Evolutionary conservation across 2,329 filamentous ascomycete genomes (phyloP).

Genomic region (Aspergillus japonicus): DNA sequence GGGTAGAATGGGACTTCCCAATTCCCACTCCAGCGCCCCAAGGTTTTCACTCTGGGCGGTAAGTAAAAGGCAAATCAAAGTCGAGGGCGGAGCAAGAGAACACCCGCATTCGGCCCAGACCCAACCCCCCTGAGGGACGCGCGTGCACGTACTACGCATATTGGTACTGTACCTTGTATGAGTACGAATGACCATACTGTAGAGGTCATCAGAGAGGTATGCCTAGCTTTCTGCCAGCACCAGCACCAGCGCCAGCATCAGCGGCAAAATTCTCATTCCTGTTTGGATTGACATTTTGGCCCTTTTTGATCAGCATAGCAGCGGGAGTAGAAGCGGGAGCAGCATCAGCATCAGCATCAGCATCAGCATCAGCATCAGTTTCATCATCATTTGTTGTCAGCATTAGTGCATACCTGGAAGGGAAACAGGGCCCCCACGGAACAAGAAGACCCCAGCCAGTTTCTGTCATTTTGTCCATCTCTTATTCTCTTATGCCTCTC

Average conservation of each 20-base stretch:
- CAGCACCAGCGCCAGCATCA: too few relatives aligned
- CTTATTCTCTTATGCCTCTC: not conserved
- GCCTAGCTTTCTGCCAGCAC: too few relatives aligned
- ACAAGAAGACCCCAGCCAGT: not conserved
- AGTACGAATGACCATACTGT: too few relatives aligned
- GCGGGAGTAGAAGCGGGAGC: not conserved
- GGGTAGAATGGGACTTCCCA: slow-evolving; percentile 1
- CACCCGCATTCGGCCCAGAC: slow-evolving; percentile 20
- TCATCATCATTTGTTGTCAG: not conserved
- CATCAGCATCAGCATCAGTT: too few relatives aligned
- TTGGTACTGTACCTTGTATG: too few relatives aligned
- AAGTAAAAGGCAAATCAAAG: slow-evolving; percentile 15
- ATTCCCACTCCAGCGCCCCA: not conserved
- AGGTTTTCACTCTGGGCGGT: slow-evolving; percentile 10
- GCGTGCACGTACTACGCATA: slow-evolving; percentile 16
- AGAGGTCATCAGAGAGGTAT: too few relatives aligned
- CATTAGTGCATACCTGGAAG: not conserved
- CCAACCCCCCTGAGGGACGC: slow-evolving; percentile 23
- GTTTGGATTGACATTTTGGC: not conserved
- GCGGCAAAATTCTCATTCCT: too few relatives aligned
- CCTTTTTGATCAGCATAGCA: not conserved
- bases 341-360: too few relatives aligned
- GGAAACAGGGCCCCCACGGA: not conserved
- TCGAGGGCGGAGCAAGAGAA: not conserved
- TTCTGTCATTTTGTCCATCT: not conserved